A percentile compares a stretch with the other conserved stretches of the same genome.
Conservation (phyloP, 768 basidiomycete genomes). For the Trametes meyenii region DNA sequence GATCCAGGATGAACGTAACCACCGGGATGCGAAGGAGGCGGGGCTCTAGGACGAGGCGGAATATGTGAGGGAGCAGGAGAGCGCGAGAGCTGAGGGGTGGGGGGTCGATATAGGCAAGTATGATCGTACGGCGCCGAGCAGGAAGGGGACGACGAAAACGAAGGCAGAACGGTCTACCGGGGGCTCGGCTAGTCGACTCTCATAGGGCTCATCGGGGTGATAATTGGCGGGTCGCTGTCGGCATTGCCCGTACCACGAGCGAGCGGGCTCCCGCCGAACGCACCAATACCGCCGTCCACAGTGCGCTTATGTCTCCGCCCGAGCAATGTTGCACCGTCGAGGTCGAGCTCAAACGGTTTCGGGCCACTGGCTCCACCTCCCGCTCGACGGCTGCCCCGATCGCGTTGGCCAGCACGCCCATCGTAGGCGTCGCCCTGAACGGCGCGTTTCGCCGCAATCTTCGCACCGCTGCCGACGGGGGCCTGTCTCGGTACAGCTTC, state of each 20-base stretch:
- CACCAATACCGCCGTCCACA: constrained; percentile 9
- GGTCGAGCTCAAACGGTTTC: constrained; percentile 76
- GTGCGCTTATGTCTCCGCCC: constrained; percentile 63
- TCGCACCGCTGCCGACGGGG: constrained; percentile 35
- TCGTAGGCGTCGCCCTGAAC: constrained; percentile 46
- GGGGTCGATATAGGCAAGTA: neutral
- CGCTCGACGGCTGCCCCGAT: constrained; percentile 43
- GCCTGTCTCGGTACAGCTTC: constrained; percentile 50
- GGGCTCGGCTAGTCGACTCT: constrained; percentile 22
- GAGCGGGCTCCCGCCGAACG: constrained; percentile 23
- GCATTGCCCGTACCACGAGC: neutral
- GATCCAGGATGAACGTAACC: neutral
- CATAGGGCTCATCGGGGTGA: constrained; percentile 29
- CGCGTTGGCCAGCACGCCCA: constrained; percentile 73
- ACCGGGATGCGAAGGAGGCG: neutral
- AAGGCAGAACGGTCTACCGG: neutral
- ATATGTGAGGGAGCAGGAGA: neutral
- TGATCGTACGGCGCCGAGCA: neutral
- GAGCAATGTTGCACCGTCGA: constrained; percentile 85
- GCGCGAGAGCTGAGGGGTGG: neutral
- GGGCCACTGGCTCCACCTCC: constrained; percentile 30
- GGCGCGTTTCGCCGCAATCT: constrained; percentile 32
- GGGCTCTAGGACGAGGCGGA: neutral
- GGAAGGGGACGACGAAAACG: neutral
- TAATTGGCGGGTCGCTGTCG: constrained; percentile 5